Evolutionary conservation across 345 rosid genomes (phyloP).

Genomic region (Aethionema arabicum): DNA sequence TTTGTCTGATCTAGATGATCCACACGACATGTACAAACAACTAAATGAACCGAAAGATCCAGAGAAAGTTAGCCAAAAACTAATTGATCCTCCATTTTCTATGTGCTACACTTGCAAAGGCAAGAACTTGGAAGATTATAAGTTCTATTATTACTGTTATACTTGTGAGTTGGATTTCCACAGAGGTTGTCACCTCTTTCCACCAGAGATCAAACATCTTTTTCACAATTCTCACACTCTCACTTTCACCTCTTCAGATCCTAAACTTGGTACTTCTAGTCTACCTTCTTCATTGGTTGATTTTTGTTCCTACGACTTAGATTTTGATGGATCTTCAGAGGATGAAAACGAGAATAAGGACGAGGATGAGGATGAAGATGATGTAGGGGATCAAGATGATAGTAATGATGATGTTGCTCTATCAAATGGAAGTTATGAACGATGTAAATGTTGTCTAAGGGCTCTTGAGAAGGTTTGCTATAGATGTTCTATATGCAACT

Average conservation of each 20-base stretch:
- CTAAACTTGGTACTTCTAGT: neutral
- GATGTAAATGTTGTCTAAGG: slow-evolving; percentile 5
- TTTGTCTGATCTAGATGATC: too few relatives aligned
- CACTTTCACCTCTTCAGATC: neutral
- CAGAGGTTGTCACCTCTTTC: neutral
- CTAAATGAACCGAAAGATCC: too few relatives aligned
- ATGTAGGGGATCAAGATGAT: too few relatives aligned
- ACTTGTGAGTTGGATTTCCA: neutral
- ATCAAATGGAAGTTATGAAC: too few relatives aligned
- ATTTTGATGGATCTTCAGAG: too few relatives aligned
- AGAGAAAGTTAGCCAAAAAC: too few relatives aligned
- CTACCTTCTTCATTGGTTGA: too few relatives aligned
- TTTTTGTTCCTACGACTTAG: too few relatives aligned
- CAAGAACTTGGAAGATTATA: neutral
- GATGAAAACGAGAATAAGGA: too few relatives aligned
- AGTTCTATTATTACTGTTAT: too few relatives aligned
- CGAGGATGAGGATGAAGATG: neutral
- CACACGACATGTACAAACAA: too few relatives aligned
- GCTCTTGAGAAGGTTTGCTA: neutral
- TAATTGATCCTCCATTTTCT: neutral
- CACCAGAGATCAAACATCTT: neutral
- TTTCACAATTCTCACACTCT: slow-evolving; percentile 7
- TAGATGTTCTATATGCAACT: neutral
- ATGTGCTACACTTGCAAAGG: neutral
- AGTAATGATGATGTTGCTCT: too few relatives aligned